Percentiles rank a stretch among this genome's conserved stretches.
Conservation (phyloP, 805 yeast genomes). For the Pichia scutulata region DNA sequence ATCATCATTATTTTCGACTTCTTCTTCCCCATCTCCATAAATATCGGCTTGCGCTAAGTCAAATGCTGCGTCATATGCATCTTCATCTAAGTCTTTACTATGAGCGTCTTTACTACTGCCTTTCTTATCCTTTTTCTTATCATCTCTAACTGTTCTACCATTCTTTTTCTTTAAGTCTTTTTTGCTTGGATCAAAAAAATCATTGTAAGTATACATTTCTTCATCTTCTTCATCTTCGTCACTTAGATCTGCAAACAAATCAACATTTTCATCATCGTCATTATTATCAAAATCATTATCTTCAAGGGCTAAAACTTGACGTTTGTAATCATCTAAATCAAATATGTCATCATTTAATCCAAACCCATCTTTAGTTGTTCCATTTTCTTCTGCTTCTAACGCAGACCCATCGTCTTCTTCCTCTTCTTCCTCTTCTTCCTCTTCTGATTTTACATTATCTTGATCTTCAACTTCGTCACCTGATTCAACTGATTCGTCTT, state of each 20-base stretch:
- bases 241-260: conserved; percentile 44
- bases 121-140: conserved; percentile 13
- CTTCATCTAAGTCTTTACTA: conserved; percentile 45
- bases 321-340: conserved; percentile 65
- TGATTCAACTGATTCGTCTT: conserved; percentile 25
- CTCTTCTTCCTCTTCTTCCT: conserved; percentile 16
- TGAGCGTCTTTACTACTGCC: conserved; percentile 27
- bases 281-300: conserved; percentile 38
- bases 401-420: conserved; percentile 11
- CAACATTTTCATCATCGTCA: conserved; percentile 42
- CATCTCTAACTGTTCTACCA: conserved; percentile 9
- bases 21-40: conserved; percentile 37
- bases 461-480: conserved; percentile 42
- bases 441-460: conserved; percentile 39
- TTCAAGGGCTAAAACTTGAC: conserved; percentile 22
- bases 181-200: conserved; percentile 46
- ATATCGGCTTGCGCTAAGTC: conserved; percentile 57
- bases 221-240: conserved; percentile 38
- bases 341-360: conserved; percentile 82
- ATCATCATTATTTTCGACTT: conserved; percentile 28
- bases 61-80: conserved; percentile 55
- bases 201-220: conserved; percentile 49
- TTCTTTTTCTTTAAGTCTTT: conserved; percentile 12
- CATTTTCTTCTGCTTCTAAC: conserved; percentile 7
- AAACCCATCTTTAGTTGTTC: conserved; percentile 38